Conservation (phyloP, 768 basidiomycete species). For the Tephrocybe sp. region DNA sequence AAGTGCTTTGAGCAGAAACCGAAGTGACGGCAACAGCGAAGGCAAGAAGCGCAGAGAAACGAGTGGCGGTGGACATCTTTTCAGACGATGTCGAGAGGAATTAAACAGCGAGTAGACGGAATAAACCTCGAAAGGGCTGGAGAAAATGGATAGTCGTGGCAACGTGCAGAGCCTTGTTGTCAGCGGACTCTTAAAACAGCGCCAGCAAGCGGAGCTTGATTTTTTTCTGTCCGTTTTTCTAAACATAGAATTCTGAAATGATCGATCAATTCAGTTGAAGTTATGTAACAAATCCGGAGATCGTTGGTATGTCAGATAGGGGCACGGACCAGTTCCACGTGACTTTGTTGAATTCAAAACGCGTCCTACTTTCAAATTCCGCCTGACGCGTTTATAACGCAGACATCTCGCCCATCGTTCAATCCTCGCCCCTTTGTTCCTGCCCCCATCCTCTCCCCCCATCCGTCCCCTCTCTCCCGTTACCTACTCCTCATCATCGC, state of each 20-base stretch:
- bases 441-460: conserved; percentile 15
- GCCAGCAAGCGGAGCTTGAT: conserved; percentile 13
- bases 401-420: conserved; percentile 12
- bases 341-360: conserved; percentile 14
- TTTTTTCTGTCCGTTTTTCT: conserved; percentile 4
- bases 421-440: conserved; percentile 14
- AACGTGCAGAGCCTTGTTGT: conserved; percentile 1
- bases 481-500: conserved; percentile 7
- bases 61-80: conserved; percentile 44
- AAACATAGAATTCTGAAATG: background rate
- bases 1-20: conserved; percentile 33
- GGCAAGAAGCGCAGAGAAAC: conserved; percentile 29
- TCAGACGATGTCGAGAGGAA: conserved; percentile 5
- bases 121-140: conserved; percentile 3
- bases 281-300: conserved; percentile 1
- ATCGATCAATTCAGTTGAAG: conserved; percentile 2
- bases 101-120: background rate
- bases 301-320: background rate
- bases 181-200: conserved; percentile 9
- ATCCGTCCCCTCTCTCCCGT: conserved; percentile 14
- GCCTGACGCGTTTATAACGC: conserved; percentile 20
- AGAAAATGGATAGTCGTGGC: conserved; percentile 10
- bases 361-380: conserved; percentile 14
- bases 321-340: conserved; percentile 25
- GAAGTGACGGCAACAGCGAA: conserved; percentile 26